phyloP scores from a whole-genome alignment of 2,329 filamentous ascomycete species.

The Sporothrix euskadiensis region DNA sequence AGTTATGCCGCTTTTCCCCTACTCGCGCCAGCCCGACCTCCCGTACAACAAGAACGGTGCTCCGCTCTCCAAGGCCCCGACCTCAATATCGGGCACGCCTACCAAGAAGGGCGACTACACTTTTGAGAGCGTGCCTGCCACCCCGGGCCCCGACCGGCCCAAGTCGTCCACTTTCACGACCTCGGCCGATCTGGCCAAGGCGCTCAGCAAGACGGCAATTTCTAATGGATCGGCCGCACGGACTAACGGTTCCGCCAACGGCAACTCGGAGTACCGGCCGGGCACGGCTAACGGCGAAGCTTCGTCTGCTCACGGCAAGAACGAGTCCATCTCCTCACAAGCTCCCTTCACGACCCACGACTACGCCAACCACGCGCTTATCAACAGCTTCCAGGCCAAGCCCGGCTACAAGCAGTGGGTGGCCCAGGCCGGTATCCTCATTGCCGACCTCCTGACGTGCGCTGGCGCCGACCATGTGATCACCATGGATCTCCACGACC shows the following conservation, averaged over 20 bases:
- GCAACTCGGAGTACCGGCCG: slow-evolving; percentile 33
- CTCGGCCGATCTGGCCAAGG: slow-evolving; percentile 72
- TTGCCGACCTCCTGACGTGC: slow-evolving; percentile 91
- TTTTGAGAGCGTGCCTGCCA: slow-evolving; percentile 88
- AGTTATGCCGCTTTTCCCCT: slow-evolving; percentile 92
- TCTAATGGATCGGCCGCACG: slow-evolving; percentile 45
- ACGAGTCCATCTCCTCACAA: slow-evolving; percentile 45
- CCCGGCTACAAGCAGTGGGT: slow-evolving; percentile 99
- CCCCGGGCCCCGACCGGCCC: slow-evolving; percentile 71
- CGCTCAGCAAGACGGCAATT: slow-evolving; percentile 68
- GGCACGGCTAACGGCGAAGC: slow-evolving; percentile 33
- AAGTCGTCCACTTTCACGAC: slow-evolving; percentile 66
- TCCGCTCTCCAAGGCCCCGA: slow-evolving; percentile 68
- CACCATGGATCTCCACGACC: slow-evolving; percentile 91
- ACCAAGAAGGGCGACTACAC: slow-evolving; percentile 64
- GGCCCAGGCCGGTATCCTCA: slow-evolving; percentile 90
- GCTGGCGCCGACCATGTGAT: slow-evolving; percentile 96
- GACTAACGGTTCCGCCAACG: slow-evolving; percentile 37
- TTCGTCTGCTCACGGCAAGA: slow-evolving; percentile 41
- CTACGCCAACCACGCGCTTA: slow-evolving; percentile 58
- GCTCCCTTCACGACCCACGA: slow-evolving; percentile 64
- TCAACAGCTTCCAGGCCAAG: slow-evolving; percentile 69
- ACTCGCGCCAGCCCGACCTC: slow-evolving; percentile 92
- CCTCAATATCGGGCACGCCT: slow-evolving; percentile 42
- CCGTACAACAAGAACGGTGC: slow-evolving; percentile 96